phyloP scores from a whole-genome alignment of 129 eudicot genomes.

The Lactuca sativa region DNA sequence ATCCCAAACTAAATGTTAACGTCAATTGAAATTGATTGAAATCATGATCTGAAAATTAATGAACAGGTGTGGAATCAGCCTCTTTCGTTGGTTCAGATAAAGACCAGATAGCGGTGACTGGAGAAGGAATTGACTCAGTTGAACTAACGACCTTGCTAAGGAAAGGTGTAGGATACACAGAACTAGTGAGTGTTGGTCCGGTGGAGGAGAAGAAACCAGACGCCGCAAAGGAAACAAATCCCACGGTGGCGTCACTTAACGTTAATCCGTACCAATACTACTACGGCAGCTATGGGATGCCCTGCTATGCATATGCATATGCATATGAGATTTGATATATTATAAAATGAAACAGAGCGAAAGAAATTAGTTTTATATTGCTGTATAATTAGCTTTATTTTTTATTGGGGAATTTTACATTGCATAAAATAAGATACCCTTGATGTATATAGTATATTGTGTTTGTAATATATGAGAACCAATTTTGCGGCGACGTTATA shows the following conservation, averaged over 20 bases:
- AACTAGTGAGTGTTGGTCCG: background rate
- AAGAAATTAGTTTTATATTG: too few species aligned
- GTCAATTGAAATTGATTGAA: background rate
- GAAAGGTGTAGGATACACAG: conserved; percentile 20
- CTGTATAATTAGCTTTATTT: too few species aligned
- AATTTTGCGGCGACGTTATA: too few species aligned
- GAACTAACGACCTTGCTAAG: conserved; percentile 15
- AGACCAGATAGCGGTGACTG: conserved; percentile 36
- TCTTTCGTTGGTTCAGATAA: conserved; percentile 17
- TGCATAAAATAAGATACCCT: too few species aligned
- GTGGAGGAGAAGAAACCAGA: conserved; percentile 15
- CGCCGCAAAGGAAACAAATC: background rate
- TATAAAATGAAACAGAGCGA: background rate
- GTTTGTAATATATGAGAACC: too few species aligned
- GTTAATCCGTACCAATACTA: conserved; percentile 2
- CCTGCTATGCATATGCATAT: background rate
- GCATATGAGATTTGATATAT: background rate
- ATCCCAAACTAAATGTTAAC: background rate
- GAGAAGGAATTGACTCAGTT: conserved; percentile 35
- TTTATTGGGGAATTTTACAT: too few species aligned
- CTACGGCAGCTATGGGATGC: background rate
- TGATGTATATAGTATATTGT: too few species aligned
- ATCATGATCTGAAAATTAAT: background rate
- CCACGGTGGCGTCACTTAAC: background rate
- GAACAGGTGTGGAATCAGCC: conserved; percentile 38